phyloP scores from a whole-genome alignment of 345 rosid species.

The Citrus sp. region DNA sequence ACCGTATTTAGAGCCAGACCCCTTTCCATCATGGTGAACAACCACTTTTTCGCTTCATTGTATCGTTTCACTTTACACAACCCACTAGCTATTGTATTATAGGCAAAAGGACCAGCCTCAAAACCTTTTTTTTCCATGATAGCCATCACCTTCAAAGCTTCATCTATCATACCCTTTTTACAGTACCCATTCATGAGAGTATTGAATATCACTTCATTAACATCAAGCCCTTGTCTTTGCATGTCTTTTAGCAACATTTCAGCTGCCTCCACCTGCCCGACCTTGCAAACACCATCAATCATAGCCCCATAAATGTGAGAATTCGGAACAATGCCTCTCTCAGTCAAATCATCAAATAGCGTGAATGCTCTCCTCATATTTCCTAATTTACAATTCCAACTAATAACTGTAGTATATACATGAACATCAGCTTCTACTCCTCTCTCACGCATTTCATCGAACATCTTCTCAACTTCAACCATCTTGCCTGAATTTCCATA shows the following conservation, averaged over 20 bases:
- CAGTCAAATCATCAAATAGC: slow-evolving; percentile 72
- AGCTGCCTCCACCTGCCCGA: slow-evolving; percentile 75
- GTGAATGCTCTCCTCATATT: slow-evolving; percentile 55
- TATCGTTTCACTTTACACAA: slow-evolving; percentile 46
- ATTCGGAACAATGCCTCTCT: slow-evolving; percentile 59
- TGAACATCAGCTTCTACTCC: slow-evolving; percentile 47
- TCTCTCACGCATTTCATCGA: slow-evolving; percentile 70
- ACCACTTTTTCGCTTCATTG: slow-evolving; percentile 67
- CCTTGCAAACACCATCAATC: slow-evolving; percentile 75
- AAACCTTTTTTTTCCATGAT: slow-evolving; percentile 77
- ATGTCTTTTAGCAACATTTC: slow-evolving; percentile 61
- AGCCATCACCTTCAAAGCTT: slow-evolving; percentile 44
- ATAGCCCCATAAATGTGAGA: slow-evolving; percentile 66
- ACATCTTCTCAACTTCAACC: slow-evolving; percentile 58
- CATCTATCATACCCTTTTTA: slow-evolving; percentile 61
- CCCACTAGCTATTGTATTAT: slow-evolving; percentile 63
- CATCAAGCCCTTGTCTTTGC: slow-evolving; percentile 54
- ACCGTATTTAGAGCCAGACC: slow-evolving; percentile 50
- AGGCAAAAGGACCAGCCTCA: slow-evolving; percentile 53
- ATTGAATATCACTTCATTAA: slow-evolving; percentile 59
- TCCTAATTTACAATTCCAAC: slow-evolving; percentile 52
- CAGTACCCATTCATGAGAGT: slow-evolving; percentile 72
- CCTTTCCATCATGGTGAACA: slow-evolving; percentile 53
- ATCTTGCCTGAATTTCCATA: slow-evolving; percentile 34
- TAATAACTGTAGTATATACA: slow-evolving; percentile 60